Percentiles rank a stretch among this genome's conserved stretches.
These are phyloP conservation scores for Eucalyptus regnans DNA, from an alignment of 345 rosid genomes.

Conservation along the genomic window DNA sequence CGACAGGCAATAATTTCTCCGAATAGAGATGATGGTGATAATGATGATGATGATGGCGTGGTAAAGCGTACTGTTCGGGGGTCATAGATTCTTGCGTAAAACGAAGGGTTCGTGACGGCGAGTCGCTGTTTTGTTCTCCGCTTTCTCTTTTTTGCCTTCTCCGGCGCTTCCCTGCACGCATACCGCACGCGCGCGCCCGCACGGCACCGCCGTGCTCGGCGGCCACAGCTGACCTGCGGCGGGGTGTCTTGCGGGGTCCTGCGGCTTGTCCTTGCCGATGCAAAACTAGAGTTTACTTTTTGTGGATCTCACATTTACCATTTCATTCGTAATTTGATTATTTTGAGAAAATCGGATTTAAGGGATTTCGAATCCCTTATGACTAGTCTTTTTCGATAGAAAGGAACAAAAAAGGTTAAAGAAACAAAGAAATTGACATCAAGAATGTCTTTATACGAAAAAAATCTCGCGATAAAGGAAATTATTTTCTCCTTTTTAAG, in stretches of 20 bases:
- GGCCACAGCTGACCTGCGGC: background rate
- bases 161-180: background rate
- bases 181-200: background rate
- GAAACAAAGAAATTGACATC: rapidly evolving
- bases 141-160: background rate
- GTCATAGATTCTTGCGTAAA: background rate
- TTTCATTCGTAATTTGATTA: rapidly evolving
- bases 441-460: rapidly evolving
- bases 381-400: rapidly evolving
- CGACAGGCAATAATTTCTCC: background rate
- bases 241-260: background rate
- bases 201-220: background rate
- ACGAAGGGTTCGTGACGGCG: background rate
- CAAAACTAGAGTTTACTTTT: background rate
- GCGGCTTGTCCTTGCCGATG: rapidly evolving
- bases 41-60: background rate
- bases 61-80: background rate
- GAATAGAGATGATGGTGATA: background rate
- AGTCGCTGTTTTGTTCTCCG: background rate
- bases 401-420: rapidly evolving
- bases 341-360: rapidly evolving
- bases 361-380: rapidly evolving
- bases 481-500: too few relatives aligned
- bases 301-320: rapidly evolving
- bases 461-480: background rate